Evolutionary conservation across 164 flowering plant genomes (phyloP).

Genomic region (Brasenia schreberi): DNA sequence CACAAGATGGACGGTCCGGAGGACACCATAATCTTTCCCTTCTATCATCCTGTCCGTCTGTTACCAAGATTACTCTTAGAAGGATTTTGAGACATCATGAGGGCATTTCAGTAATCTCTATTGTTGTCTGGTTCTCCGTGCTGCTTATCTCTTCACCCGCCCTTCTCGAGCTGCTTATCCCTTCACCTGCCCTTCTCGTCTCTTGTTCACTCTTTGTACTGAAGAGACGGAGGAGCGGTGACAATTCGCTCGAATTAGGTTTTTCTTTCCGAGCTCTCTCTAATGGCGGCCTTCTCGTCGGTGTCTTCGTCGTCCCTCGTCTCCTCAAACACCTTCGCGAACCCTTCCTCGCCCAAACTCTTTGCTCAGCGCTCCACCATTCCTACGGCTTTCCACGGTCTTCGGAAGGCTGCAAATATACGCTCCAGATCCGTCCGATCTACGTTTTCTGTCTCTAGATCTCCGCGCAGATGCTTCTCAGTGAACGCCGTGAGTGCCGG

Average conservation of each 20-base stretch:
- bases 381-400: conserved; percentile 30
- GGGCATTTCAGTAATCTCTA: too few species aligned
- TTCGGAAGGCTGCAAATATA: conserved; percentile 21
- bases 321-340: conserved; percentile 10
- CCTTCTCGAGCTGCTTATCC: too few species aligned
- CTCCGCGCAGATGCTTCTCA: conserved; percentile 28
- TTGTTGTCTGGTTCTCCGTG: too few species aligned
- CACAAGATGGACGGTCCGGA: too few species aligned
- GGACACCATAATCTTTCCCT: too few species aligned
- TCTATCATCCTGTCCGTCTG: too few species aligned
- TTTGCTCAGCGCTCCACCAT: conserved; percentile 24
- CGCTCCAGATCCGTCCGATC: conserved; percentile 16
- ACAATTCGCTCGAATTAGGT: neutral
- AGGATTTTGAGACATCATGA: too few species aligned
- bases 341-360: conserved; percentile 3
- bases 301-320: neutral
- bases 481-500: conserved; percentile 51
- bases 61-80: too few species aligned
- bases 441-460: conserved; percentile 17
- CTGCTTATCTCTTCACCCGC: too few species aligned
- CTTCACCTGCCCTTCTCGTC: neutral
- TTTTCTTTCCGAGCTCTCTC: neutral
- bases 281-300: neutral
- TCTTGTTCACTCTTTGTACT: neutral
- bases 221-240: neutral